Evolutionary conservation across 2,329 filamentous ascomycete species (phyloP), one percentile per base, ranked within the genome.

Genomic region (Colletotrichum trifolii): DNA sequence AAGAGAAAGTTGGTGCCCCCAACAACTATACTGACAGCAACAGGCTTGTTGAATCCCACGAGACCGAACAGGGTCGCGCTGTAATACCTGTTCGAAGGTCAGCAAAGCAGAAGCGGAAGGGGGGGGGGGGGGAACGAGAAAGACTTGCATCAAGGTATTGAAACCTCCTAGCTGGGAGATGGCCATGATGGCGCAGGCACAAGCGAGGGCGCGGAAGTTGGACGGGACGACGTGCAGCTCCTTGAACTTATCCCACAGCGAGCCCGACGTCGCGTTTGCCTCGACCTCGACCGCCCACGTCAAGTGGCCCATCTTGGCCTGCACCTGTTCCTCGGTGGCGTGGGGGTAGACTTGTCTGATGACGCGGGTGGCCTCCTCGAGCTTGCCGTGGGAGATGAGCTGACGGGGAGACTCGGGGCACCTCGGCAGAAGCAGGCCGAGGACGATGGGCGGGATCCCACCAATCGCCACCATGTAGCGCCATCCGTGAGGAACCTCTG

Each of bases 351-450:
- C 77, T 5, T 71, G 71, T 25, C 72, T 69, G 11, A 83, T 73
- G n/a, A 81, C 77, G 2, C 49, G 61, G 6, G 74, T 74, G 1
- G 81, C 82, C 40, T 80, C 76, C 11, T 81, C 80, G 8, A 70
- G 43, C 42, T 76, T 78, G 7, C 75, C 73, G 52, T 82, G 81
- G 11, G 73, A 79, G 35, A 84, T 73, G 4, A 85, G 73, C 60
- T 84, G 81, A 4, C 82, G 78, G 3, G 82, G 82, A 1, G 80
- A 82, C 56, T 85, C 82, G 0, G 83, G 83, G 66, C 81, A 83
- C 68, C 79, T 78, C 1, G 78, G 74, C 0, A 85, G 76, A 3
- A 84, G 74, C n/a, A 70, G 71, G 2, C 69, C 75, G 2, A 85
- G 78, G 2, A 81, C 49, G 33, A 85, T 74, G 2, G 82, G 76